Conservation (phyloP, 179 eudicot species). For the Beta corolliflora region DNA sequence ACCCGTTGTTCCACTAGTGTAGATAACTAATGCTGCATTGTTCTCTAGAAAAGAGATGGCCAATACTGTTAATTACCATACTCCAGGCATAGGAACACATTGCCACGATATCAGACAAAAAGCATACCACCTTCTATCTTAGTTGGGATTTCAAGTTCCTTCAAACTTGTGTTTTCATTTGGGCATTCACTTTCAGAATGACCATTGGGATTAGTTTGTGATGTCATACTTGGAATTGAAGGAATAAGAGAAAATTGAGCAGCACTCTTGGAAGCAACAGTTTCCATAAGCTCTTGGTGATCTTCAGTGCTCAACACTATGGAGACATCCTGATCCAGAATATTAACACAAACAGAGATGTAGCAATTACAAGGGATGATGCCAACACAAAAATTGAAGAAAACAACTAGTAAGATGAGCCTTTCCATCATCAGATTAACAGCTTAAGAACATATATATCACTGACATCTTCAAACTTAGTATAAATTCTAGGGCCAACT, state of each 20-base stretch:
- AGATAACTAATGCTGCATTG: constrained; percentile 81
- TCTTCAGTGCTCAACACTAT: constrained; percentile 93
- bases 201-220: constrained; percentile 28
- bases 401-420: neutral
- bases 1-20: constrained; percentile 99
- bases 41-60: constrained; percentile 46
- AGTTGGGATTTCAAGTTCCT: constrained; percentile 33
- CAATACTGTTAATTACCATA: neutral
- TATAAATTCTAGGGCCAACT: neutral
- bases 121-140: constrained; percentile 48
- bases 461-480: neutral
- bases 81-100: neutral
- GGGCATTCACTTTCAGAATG: constrained; percentile 31
- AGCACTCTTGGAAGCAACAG: constrained; percentile 72
- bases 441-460: neutral
- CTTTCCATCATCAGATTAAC: constrained; percentile 3
- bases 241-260: constrained; percentile 79
- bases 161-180: constrained; percentile 28
- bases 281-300: constrained; percentile 77
- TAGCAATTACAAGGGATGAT: neutral
- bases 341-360: constrained; percentile 4
- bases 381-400: neutral
- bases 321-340: constrained; percentile 64
- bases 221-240: constrained; percentile 47
- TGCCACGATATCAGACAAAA: neutral